phyloP scores from a whole-genome alignment of 2,329 filamentous ascomycete species.

The Malbranchea zuffiana region DNA sequence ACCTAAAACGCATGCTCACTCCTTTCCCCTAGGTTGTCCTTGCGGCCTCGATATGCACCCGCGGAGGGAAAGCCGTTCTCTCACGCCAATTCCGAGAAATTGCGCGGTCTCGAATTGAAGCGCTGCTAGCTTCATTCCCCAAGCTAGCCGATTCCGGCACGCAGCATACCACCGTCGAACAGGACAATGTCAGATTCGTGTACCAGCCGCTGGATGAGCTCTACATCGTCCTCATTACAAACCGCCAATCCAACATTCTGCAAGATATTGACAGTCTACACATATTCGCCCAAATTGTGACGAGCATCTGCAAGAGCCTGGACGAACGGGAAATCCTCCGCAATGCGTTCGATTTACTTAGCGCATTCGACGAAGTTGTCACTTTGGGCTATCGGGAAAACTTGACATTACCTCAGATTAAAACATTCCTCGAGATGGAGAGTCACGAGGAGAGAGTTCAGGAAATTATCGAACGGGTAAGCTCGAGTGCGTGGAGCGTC shows the following conservation, averaged over 20 bases:
- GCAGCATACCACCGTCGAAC: slow-evolving; percentile 95
- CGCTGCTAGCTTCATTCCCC: slow-evolving; percentile 88
- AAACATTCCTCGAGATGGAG: slow-evolving; percentile 99
- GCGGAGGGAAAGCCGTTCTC: slow-evolving; percentile 94
- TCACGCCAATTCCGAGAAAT: slow-evolving; percentile 97
- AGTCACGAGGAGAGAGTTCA: slow-evolving; percentile 98
- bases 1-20: background rate
- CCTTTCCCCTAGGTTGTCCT: slow-evolving; percentile 67
- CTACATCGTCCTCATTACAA: slow-evolving; percentile 99
- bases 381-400: slow-evolving; percentile 95
- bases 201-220: slow-evolving; percentile 98
- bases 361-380: slow-evolving; percentile 93
- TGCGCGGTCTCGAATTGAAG: slow-evolving; percentile 91
- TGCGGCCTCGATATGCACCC: slow-evolving; percentile 96
- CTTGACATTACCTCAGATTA: slow-evolving; percentile 90
- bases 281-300: slow-evolving; percentile 93
- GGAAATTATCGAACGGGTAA: slow-evolving; percentile 85
- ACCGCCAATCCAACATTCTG: slow-evolving; percentile 97
- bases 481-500: slow-evolving; percentile 21
- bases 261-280: slow-evolving; percentile 98
- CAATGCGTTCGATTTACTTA: slow-evolving; percentile 92
- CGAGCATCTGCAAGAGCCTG: slow-evolving; percentile 87
- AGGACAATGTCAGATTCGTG: slow-evolving; percentile 98
- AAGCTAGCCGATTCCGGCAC: slow-evolving; percentile 94
- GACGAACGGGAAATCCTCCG: slow-evolving; percentile 91